Evolutionary conservation across 305 asterid species (phyloP), one percentile per base, ranked within the genome.

Genomic region (Fraxinus angustifolia): DNA sequence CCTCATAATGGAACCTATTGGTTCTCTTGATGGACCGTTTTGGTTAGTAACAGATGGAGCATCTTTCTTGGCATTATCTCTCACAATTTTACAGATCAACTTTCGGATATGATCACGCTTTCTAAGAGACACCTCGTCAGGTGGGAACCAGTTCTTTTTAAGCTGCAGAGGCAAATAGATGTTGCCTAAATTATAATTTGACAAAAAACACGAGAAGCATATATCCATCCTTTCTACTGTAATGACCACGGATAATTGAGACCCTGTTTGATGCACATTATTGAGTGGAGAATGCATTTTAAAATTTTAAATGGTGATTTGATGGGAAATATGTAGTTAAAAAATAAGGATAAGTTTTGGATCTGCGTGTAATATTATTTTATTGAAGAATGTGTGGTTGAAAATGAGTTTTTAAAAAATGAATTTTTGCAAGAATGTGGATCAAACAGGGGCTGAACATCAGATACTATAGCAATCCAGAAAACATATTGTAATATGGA

Each of bases 101-200:
- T 90, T 89, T 83, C 84, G 88, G 82, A 94, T 88, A 48, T 86
- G 88, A 72, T 83, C 85, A 56, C 98, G 97, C 84, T 92, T 90
- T 45, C 85, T 91, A 73, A 86, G 87, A 21, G 94, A 91, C 82
- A 92, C 98, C 88, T 91, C 97, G 67, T 88, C 92, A 42, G 97
- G 93, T 79, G 85, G 86, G 83, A 94, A 94, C 97, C 97, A 94
- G 45, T 88, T 87, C 86, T 87, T 50, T 53, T 87, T 87, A 80
- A 92, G 92, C 98, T 94, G 94, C 87, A 90, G 86, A 78, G 31
- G 83, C 17, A 70, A 56, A 77, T 6, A 45, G 31, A 60, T 21
- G 40, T 7, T 8, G 48, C 50, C 56, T 40, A 70, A 70, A 70
- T 31, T 70, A 30, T 70, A 16, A 70, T 31, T 30, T 31, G 75